Evolutionary conservation across 2,329 filamentous ascomycete species (phyloP), one percentile per base, ranked within the genome.

Genomic region (Neonectria neomacrospora): DNA sequence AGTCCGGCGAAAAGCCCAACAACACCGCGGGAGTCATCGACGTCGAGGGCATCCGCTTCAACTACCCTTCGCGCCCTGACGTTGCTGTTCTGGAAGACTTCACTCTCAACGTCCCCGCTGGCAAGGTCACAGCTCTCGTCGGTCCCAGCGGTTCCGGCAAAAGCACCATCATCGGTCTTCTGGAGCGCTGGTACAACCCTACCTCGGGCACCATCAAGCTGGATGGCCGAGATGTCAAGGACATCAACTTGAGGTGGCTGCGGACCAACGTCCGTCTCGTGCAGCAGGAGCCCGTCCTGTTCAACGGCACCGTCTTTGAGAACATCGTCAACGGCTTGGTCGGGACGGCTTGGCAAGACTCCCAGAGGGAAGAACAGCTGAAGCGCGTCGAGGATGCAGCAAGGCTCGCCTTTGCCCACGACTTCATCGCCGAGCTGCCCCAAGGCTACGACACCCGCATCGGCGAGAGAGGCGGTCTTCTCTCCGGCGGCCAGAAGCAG

Each of bases 401-500:
- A 45, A 74, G 75, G 44, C 76, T 80, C 55, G 81, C 83, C 1
- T 84, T 81, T 72, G 83, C 83, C 5, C 77, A 82, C 59, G 82
- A 83, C 14, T 86, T 85, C 62, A 82, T 86, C 41, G 64, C 74
- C 3, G 74, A 77, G 11, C 75, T 86, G 0, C 82, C 83, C 2
- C 58, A 77, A 64, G 84, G 74, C 2, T 78, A 79, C 71, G 80
- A 85, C 1, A 88, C 88, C 0, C 77, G 80, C 3, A 85, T 90
- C 5, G 89, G 88, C 3, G 85, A 90, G 68, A 81, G 83, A 14
- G 88, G 88, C 1, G 84, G 86, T 37, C 85, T 88, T 51, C 77
- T 91, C 1, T 88, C 86, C 1, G 88, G 88, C 20, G 89, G 89
- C 1, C 88, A 91, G 69, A 82, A 87, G 52, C 89, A 91, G 69